phyloP scores from a whole-genome alignment of 805 yeast genomes.

The Kluyveromyces siamensis region DNA sequence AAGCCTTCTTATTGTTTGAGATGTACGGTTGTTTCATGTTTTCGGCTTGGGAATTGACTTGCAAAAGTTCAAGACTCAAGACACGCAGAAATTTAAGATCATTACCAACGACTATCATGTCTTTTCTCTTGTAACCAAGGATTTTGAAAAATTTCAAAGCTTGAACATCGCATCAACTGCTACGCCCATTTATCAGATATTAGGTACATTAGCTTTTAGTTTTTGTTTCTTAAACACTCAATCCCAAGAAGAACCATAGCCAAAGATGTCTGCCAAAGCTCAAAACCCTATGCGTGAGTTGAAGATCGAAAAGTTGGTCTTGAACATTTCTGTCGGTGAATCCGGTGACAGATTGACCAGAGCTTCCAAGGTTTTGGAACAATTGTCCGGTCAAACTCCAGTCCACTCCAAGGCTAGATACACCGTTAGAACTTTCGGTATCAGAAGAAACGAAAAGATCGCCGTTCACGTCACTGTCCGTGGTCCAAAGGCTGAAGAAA shows the following conservation, averaged over 20 bases:
- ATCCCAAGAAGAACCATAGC: slow-evolving; percentile 7
- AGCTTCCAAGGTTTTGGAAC: slow-evolving; percentile 99
- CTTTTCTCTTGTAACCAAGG: background rate
- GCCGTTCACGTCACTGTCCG: slow-evolving; percentile 99
- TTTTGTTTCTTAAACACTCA: background rate
- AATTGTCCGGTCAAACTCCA: slow-evolving; percentile 99
- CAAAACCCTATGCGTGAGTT: slow-evolving; percentile 98
- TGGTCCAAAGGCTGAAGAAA: slow-evolving; percentile 99
- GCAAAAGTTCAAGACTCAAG: background rate
- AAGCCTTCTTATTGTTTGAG: background rate
- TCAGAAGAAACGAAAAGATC: slow-evolving; percentile 99
- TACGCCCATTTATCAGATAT: background rate
- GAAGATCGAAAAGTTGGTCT: slow-evolving; percentile 98
- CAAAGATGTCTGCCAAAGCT: slow-evolving; percentile 44
- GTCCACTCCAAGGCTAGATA: slow-evolving; percentile 99
- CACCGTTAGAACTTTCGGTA: slow-evolving; percentile 99
- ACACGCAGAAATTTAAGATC: background rate
- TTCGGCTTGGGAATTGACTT: too few relatives aligned
- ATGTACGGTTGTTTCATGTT: background rate
- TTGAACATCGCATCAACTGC: background rate
- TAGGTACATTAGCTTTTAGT: background rate
- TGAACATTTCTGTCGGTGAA: slow-evolving; percentile 99
- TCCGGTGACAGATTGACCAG: slow-evolving; percentile 99
- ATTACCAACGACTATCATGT: background rate
- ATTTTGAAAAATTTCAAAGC: background rate